Percentiles rank a stretch among this genome's conserved stretches.
Evolutionary conservation across 2,329 filamentous ascomycete species (phyloP).

Genomic region (Lizonia empirigonia): DNA sequence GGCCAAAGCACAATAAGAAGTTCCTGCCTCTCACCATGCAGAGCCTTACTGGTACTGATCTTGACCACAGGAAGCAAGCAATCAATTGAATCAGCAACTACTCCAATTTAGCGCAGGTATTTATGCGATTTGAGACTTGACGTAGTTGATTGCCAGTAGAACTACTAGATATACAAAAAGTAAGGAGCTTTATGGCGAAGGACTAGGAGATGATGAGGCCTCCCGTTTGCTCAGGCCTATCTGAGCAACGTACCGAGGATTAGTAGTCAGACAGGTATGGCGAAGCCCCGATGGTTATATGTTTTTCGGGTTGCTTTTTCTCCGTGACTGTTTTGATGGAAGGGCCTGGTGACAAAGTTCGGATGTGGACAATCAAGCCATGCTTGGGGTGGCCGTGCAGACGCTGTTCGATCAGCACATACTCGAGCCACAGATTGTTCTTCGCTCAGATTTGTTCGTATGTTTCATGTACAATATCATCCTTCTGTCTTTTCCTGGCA

Average conservation of each 20-base stretch:
- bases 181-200: neutral
- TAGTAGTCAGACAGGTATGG: constrained; percentile 17
- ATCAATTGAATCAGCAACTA: too few relatives aligned
- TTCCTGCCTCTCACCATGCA: too few relatives aligned
- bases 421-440: too few relatives aligned
- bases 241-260: constrained; percentile 5
- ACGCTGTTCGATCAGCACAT: too few relatives aligned
- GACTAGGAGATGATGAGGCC: neutral
- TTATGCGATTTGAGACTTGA: neutral
- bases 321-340: too few relatives aligned
- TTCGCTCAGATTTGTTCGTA: too few relatives aligned
- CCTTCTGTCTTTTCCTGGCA: neutral
- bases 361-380: too few relatives aligned
- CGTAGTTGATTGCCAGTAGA: neutral
- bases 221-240: constrained; percentile 15
- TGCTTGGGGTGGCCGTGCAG: too few relatives aligned
- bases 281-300: constrained; percentile 19
- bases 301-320: constrained; percentile 8
- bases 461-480: neutral
- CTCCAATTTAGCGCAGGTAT: neutral
- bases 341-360: too few relatives aligned
- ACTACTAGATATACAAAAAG: neutral
- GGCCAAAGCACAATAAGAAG: too few relatives aligned
- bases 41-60: too few relatives aligned
- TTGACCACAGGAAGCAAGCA: too few relatives aligned